Evolutionary conservation across 257 asterid genomes (phyloP), one percentile per base, ranked within the genome.

Genomic region (Linderniella brevidens): DNA sequence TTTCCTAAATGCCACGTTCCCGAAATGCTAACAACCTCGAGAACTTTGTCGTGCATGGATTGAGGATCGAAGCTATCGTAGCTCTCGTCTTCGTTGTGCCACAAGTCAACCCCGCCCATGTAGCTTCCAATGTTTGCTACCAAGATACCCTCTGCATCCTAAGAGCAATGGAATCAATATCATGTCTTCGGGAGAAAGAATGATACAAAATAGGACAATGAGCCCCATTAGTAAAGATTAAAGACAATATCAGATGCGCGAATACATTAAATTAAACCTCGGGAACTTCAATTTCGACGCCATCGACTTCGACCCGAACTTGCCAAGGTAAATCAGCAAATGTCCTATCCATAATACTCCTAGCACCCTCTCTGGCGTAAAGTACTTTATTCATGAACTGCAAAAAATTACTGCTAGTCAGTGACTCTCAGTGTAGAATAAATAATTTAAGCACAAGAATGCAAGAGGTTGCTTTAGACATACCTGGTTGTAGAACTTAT

Each of bases 371-470:
- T 69, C 94, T 85, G 57, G 96, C 98, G 60, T 90, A 90, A 46
- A 90, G 83, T 57, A 90, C 98, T 76, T 90, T 90, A 65, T 90
- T 90, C 96, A 90, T 85, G 68, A 88, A 88, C 98, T 83, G 95
- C 81, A 83, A 55, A 15, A 55, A 15, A 13, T 51, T 19, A 46
- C 35, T 19, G 32, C 36, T 11, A 25, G 32, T 25, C 32, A 25
- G 6, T 25, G 32, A 25, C 32, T 25, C 32, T 2, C n/a, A 25
- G 6, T 25, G 32, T 2, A 25, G 32, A 25, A 25, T 25, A 25
- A 25, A 25, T 25, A 25, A n/a, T n/a, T n/a, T n/a, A n/a, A n/a
- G n/a, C n/a, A n/a, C n/a, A n/a, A n/a, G n/a, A n/a, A n/a, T n/a
- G n/a, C n/a, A n/a, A n/a, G n/a, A n/a, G n/a, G n/a, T n/a, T n/a